Base-by-base conservation (phyloP, 495 filamentous ascomycete genomes). In the Cercophora newfieldiana region DNA sequence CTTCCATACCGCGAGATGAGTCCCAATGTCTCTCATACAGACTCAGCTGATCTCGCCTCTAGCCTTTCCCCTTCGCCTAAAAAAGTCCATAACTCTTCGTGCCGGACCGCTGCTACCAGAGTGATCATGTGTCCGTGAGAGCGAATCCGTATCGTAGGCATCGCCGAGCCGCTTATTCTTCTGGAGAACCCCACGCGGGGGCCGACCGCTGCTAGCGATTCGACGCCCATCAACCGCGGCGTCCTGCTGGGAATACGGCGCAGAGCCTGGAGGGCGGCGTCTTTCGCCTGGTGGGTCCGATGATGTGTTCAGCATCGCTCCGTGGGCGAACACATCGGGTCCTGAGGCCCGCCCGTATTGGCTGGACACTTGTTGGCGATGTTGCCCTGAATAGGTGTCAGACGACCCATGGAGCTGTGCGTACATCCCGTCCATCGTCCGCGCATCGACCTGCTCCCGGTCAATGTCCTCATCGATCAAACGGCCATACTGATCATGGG, bases 1-100 rank as follows among this genome's bases (percentile, higher is more conserved):
- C 18, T 60, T 48, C 28, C 18, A 48, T 48, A 18, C n/a, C 62
- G 53, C 24, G 62, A 57, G 19, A 25, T 7, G 28, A n/a, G 29
- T 21, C 37, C 44, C 14, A 16, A 33, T 37, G 25, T 37, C 22
- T 66, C 49, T 60, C 37, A 14, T 14, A 8, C 12, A 4, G 4
- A 14, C 37, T 65, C 61, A 70, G 33, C 63, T 66, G 37, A 31
- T 30, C 62, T 90, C 88, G 63, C 82, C 87, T 65, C 89, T 79
- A 56, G 90, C 92, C 76, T 88, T 93, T 31, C 92, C 92, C 66
- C 93, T 85, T 73, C 94, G 82, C 71, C 95, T 86, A 81, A 99
- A 99, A 77, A 97, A 95, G 78, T 97, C 95, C 95, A 99, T 99
- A 55, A 99, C 95, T 71, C 91, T 89, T 69, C 91, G 88, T 19